Conservation (phyloP, 2,329 filamentous ascomycete genomes). For the Xylaria sp. region DNA sequence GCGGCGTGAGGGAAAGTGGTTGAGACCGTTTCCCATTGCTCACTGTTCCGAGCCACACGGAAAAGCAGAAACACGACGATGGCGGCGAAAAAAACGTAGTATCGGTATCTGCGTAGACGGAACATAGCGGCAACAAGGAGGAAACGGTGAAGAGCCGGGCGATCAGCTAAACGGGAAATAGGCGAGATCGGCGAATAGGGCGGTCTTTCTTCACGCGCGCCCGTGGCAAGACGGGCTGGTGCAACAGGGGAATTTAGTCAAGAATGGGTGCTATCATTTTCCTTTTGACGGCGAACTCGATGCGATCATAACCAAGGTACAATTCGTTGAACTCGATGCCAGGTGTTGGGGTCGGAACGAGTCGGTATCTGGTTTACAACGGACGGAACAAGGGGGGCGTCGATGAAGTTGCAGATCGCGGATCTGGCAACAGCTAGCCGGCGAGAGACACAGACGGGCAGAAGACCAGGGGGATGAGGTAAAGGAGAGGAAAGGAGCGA, state of each 20-base stretch:
- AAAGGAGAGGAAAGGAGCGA: slow-evolving; percentile 18
- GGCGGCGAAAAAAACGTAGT: slow-evolving; percentile 47
- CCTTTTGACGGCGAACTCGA: slow-evolving; percentile 11
- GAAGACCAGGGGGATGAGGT: neutral
- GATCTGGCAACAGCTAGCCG: slow-evolving; percentile 20
- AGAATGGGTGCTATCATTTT: slow-evolving; percentile 33
- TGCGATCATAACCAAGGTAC: slow-evolving; percentile 24
- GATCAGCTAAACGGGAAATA: slow-evolving; percentile 12
- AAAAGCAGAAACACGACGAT: slow-evolving; percentile 47
- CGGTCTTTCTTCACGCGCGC: slow-evolving; percentile 22
- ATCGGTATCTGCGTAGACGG: slow-evolving; percentile 48
- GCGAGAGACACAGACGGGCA: neutral
- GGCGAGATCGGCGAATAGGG: slow-evolving; percentile 10
- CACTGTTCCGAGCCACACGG: slow-evolving; percentile 42
- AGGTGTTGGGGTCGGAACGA: neutral
- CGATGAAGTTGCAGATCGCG: slow-evolving; percentile 20
- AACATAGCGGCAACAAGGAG: slow-evolving; percentile 40
- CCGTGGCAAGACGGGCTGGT: slow-evolving; percentile 14
- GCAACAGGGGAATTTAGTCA: slow-evolving; percentile 26
- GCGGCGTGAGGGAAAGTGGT: slow-evolving; percentile 39
- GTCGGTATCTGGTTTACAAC: slow-evolving; percentile 15
- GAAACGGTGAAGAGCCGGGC: neutral
- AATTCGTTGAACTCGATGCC: neutral
- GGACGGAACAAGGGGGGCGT: slow-evolving; percentile 14
- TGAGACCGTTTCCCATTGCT: slow-evolving; percentile 46